Conservation (phyloP, 164 flowering plant species). For the Nymphaea thermarum region DNA sequence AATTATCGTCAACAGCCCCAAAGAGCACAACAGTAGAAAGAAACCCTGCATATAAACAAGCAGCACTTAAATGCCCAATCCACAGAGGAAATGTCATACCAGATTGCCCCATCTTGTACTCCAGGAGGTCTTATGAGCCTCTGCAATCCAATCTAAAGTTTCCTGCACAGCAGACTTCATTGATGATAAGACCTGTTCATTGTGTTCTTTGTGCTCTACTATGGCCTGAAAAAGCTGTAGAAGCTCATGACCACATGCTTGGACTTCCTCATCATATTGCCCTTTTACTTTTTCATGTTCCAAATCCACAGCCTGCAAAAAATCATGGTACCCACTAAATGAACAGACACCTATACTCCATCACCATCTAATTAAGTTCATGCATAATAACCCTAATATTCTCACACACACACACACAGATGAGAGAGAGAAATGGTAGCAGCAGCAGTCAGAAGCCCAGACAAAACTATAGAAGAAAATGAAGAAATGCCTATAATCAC, state of each 20-base stretch:
- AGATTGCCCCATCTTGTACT: constrained; percentile 4
- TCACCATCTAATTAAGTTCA: neutral
- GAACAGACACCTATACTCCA: neutral
- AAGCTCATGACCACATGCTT: constrained; percentile 45
- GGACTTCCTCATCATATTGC: constrained; percentile 50
- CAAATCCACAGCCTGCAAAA: constrained; percentile 29
- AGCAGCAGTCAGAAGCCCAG: too few relatives aligned
- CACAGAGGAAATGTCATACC: neutral
- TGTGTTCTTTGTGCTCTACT: constrained; percentile 53
- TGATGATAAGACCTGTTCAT: constrained; percentile 33
- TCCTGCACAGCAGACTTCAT: constrained; percentile 37
- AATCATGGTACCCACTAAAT: constrained; percentile 4
- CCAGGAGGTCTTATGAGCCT: constrained; percentile 31
- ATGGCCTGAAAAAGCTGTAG: constrained; percentile 49
- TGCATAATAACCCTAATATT: neutral
- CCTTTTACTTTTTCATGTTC: constrained; percentile 37
- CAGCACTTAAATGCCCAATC: neutral
- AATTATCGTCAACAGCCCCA: neutral
- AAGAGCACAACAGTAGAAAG: neutral
- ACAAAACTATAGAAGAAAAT: too few relatives aligned
- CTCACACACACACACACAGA: too few relatives aligned
- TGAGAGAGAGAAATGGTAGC: neutral
- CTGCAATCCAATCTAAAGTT: constrained; percentile 34
- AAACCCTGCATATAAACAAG: neutral
- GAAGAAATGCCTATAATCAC: too few relatives aligned